These are phyloP conservation scores for Podaxis sp. DNA, from an alignment of 768 basidiomycete species.

Conservation along the genomic window DNA sequence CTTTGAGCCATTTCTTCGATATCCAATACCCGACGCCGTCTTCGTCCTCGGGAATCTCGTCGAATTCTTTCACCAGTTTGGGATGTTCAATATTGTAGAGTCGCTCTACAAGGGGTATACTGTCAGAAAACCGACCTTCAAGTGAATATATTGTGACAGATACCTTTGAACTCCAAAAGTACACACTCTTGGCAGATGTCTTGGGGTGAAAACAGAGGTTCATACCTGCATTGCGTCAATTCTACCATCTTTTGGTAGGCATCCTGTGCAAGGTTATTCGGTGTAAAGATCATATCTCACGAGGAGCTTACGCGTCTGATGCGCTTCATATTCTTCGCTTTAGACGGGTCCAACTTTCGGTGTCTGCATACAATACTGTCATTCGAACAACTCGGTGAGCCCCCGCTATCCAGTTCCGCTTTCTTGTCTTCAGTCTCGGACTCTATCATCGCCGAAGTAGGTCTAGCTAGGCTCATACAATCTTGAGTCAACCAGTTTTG, in stretches of 20 bases:
- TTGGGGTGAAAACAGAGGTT: conserved; percentile 43
- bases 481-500: conserved; percentile 58
- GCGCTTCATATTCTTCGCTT: conserved; percentile 65
- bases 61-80: conserved; percentile 55
- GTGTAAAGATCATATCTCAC: neutral
- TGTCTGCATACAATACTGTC: conserved; percentile 64
- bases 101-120: conserved; percentile 45
- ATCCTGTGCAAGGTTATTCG: conserved; percentile 29
- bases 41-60: conserved; percentile 45
- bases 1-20: conserved; percentile 79
- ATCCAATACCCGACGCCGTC: conserved; percentile 64
- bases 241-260: conserved; percentile 43
- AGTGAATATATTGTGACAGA: conserved; percentile 9
- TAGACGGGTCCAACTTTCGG: conserved; percentile 57
- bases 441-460: neutral
- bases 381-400: conserved; percentile 29
- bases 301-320: conserved; percentile 47
- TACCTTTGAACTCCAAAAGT: conserved; percentile 56
- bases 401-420: neutral
- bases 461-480: conserved; percentile 27
- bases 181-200: conserved; percentile 69
- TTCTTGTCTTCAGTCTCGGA: neutral
- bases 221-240: conserved; percentile 47
- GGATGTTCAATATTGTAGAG: conserved; percentile 72
- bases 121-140: conserved; percentile 6